Base-by-base conservation (phyloP, 208 protist species). In the Leptomonas seymouri region DNA sequence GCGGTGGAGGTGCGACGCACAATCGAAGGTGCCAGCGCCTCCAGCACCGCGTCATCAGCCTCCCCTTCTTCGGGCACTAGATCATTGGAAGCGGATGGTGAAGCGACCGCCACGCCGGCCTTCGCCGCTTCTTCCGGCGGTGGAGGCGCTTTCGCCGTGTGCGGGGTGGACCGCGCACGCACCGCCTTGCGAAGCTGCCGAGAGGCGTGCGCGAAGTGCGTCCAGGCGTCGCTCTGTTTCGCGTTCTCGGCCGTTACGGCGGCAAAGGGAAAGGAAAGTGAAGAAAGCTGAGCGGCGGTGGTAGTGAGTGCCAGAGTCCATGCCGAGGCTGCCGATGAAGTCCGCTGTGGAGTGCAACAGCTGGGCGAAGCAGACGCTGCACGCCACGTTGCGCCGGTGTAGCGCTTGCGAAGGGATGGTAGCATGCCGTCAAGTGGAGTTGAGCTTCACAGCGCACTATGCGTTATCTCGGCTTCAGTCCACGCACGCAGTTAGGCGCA, bases 211-310 rank as follows among this genome's bases (percentile, higher is more conserved):
- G 54, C 21, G 31, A 82, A 82, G 25, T 39, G 27, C 46, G n/a
- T 18, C 76, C 76, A 82, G n/a, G 63, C 76, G 9, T 21, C 49
- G 14, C 61, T 31, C 1, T 58, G 66, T 34, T 34, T 53, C 42
- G 44, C 4, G 1, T n/a, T 28, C 15, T 63, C 34, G 12, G 20
- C 55, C 27, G 42, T n/a, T 16, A 36, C 1, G 30, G 55, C 36
- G 31, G 21, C 28, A 45, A 45, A 45, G 31, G 0, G 44, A 48
- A 2, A 16, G 12, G 44, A 15, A 4, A 16, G 12, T 5, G 44
- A 48, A 5, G 44, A 48, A 5, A 16, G 11, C 11, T 48, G 44
- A n/a, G 18, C 44, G 16, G 12, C 44, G 11, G 44, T 12, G 48
- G 21, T n/a, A 21, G 16, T 53, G 16, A 53, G 21, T 2, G 48